These are phyloP conservation scores for Stachybotrys elegans DNA, from an alignment of 2,329 filamentous ascomycete species.

Conservation along the genomic window DNA sequence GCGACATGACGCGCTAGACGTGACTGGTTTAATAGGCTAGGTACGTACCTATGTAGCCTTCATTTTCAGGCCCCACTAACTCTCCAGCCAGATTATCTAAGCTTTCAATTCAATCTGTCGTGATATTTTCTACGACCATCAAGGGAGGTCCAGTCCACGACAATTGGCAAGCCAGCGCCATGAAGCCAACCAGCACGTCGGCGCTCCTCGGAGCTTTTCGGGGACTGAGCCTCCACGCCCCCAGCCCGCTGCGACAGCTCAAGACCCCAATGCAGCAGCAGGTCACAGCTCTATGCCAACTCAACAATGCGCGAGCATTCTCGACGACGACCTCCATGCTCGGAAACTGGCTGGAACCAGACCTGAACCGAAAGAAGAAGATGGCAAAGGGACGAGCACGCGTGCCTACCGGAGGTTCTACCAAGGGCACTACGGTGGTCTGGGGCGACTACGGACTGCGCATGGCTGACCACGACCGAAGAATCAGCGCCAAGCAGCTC, in stretches of 20 bases:
- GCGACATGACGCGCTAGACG: constrained; percentile 41
- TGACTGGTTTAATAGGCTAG: constrained; percentile 29
- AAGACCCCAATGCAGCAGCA: constrained; percentile 22
- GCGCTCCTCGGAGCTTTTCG: constrained; percentile 46
- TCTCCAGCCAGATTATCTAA: no score
- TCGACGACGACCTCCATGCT: constrained; percentile 58
- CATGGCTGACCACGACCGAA: constrained; percentile 88
- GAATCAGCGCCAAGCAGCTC: constrained; percentile 80
- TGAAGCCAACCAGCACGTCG: constrained; percentile 40
- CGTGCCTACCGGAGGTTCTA: constrained; percentile 85
- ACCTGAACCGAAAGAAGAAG: constrained; percentile 68
- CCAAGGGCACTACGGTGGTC: constrained; percentile 87
- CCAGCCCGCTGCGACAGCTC: constrained; percentile 33
- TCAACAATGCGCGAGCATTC: constrained; percentile 58
- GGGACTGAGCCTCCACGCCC: constrained; percentile 39
- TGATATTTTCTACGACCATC: no score
- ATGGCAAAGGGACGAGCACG: constrained; percentile 89
- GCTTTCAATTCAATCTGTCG: no score
- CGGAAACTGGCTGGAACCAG: constrained; percentile 80
- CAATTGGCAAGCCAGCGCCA: constrained; percentile 29
- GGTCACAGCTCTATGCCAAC: constrained; percentile 25
- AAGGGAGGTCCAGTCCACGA: no score
- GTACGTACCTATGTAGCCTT: constrained; percentile 10
- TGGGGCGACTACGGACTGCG: constrained; percentile 96
- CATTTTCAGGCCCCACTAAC: constrained; percentile 13